Conservation (phyloP, 495 filamentous ascomycete genomes). For the Neurospora pannonica region DNA sequence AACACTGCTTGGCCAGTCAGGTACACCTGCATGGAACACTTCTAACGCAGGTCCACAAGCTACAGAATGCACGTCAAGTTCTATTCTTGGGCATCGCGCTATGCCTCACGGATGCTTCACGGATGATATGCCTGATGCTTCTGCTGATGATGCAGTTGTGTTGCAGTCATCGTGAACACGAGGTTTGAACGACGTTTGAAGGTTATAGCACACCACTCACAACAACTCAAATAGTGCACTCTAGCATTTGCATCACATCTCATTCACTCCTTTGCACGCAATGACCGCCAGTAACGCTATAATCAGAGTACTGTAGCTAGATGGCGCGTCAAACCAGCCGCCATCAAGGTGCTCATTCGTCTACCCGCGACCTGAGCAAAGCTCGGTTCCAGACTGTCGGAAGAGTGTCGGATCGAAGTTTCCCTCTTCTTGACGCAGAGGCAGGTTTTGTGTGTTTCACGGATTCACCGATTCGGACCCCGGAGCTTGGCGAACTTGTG, state of each 20-base stretch:
- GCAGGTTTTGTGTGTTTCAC: not conserved
- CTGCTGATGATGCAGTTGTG: not conserved
- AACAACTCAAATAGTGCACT: not conserved
- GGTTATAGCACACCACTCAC: not conserved
- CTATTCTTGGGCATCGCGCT: not conserved
- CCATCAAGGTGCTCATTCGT: not conserved
- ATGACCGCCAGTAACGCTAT: not conserved
- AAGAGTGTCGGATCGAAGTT: not conserved
- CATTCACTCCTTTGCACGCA: not conserved
- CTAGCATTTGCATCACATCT: not conserved
- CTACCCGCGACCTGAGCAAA: not conserved
- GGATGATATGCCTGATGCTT: not conserved
- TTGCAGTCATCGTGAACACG: not conserved
- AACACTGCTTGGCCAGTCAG: not conserved
- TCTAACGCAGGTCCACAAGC: not conserved
- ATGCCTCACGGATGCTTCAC: not conserved
- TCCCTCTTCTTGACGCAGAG: not conserved
- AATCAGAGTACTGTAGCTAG: not conserved
- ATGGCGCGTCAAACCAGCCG: not conserved
- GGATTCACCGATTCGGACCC: not conserved
- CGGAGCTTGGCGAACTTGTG: not conserved
- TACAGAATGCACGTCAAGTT: not conserved
- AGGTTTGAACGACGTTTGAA: not conserved
- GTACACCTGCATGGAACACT: not conserved
- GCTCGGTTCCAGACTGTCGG: not conserved